Conservation (phyloP, 192 early-diverging fungal genomes). For the Coemansia sp. region DNA sequence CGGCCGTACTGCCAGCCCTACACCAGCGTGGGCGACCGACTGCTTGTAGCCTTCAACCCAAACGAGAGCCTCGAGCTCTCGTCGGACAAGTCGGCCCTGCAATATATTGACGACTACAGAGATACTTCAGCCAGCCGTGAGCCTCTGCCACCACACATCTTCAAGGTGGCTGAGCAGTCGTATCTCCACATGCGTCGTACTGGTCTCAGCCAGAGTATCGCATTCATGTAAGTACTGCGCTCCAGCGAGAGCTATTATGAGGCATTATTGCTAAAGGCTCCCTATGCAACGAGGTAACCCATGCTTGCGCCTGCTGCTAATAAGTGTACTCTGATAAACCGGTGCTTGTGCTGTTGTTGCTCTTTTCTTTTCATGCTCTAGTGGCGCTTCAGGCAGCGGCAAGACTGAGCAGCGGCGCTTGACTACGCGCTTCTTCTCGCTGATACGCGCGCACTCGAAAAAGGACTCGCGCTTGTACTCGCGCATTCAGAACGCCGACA, state of each 20-base stretch:
- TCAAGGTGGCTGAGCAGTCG: slow-evolving; percentile 78
- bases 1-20: slow-evolving; percentile 56
- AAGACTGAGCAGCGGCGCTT: slow-evolving; percentile 77
- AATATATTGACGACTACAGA: slow-evolving; percentile 75
- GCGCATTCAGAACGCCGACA: slow-evolving; percentile 67
- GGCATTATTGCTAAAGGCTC: not conserved
- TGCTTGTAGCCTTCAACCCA: slow-evolving; percentile 73
- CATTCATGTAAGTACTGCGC: slow-evolving; percentile 69
- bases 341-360: not conserved
- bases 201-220: slow-evolving; percentile 83
- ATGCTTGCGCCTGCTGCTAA: not conserved
- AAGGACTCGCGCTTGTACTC: slow-evolving; percentile 67
- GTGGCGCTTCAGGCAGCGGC: slow-evolving; percentile 85
- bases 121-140: slow-evolving; percentile 54
- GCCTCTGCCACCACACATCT: slow-evolving; percentile 72
- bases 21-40: slow-evolving; percentile 68
- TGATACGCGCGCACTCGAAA: slow-evolving; percentile 70
- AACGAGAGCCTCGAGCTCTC: slow-evolving; percentile 56
- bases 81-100: slow-evolving; percentile 63
- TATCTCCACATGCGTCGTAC: slow-evolving; percentile 87
- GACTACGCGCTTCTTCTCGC: slow-evolving; percentile 63
- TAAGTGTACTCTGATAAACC: not conserved
- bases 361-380: slow-evolving; percentile 38
- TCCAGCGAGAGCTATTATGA: not conserved
- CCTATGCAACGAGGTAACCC: not conserved